Percentiles rank a stretch among this genome's conserved stretches.
Evolutionary conservation across 2,329 filamentous ascomycete genomes (phyloP).

Genomic region (Xylaria sp.): DNA sequence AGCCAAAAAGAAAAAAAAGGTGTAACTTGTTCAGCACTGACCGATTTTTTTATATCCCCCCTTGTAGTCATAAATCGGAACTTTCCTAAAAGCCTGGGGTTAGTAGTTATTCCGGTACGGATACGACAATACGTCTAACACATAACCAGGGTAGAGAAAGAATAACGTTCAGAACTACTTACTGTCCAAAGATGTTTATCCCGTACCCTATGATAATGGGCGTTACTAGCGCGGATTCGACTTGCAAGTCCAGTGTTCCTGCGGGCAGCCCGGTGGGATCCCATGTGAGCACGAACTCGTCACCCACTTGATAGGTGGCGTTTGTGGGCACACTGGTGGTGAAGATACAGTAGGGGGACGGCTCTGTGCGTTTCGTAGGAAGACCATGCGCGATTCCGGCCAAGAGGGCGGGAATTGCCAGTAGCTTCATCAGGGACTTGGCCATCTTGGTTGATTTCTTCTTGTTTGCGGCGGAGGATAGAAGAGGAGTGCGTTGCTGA

Average conservation of each 20-base stretch:
- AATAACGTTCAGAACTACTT: slow-evolving; percentile 23
- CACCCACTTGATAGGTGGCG: slow-evolving; percentile 26
- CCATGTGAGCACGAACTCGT: slow-evolving; percentile 28
- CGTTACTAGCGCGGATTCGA: slow-evolving; percentile 23
- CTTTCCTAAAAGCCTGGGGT: slow-evolving; percentile 21
- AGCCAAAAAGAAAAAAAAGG: too few species aligned
- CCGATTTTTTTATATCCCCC: too few species aligned
- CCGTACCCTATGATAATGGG: slow-evolving; percentile 25
- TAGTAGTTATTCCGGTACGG: too few species aligned
- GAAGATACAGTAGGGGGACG: slow-evolving; percentile 18
- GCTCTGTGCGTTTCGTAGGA: slow-evolving; percentile 22
- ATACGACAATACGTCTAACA: too few species aligned
- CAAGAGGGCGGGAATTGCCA: slow-evolving; percentile 24
- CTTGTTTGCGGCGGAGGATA: too few species aligned
- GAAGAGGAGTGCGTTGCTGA: too few species aligned
- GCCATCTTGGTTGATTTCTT: slow-evolving; percentile 21
- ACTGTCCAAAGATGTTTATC: slow-evolving; percentile 12
- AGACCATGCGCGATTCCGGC: slow-evolving; percentile 23
- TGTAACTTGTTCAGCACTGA: too few species aligned
- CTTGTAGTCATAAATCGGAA: slow-evolving; percentile 27
- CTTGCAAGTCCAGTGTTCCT: slow-evolving; percentile 9
- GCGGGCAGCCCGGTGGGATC: slow-evolving; percentile 23
- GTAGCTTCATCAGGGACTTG: slow-evolving; percentile 20
- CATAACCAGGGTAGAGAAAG: slow-evolving; percentile 22
- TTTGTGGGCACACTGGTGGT: slow-evolving; percentile 22